Evolutionary conservation across 768 basidiomycete species (phyloP), one percentile per base, ranked within the genome.

Genomic region (Pleurotus ostreatus): DNA sequence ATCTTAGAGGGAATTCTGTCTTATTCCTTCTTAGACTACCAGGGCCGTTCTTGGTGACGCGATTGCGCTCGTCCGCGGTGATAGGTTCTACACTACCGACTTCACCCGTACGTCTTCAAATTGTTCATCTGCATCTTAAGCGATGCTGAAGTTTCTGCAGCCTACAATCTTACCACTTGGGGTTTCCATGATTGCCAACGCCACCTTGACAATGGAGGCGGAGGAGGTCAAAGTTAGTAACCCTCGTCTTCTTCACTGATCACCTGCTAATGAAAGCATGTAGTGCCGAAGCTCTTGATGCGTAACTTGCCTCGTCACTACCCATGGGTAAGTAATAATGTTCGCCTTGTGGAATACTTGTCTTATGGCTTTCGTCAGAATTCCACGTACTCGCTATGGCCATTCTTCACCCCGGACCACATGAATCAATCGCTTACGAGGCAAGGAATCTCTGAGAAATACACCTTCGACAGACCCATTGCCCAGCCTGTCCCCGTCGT

Each of bases 321-420:
- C 61, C 71, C 73, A 15, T 72, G 60, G 59, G 73, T 72, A 57
- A 13, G 68, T 37, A 7, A 2, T 3, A 18, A 30, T 15, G 2
- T 12, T 40, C 48, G 37, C 37, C 22, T 22, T 37, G 25, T 26
- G 26, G 26, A 30, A 30, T 23, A 6, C 51, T 55, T n/a, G 18
- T 75, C 75, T 6, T 73, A 67, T 46, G 79, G 78, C 18, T 78
- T 75, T n/a, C 78, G 47, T 65, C 68, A 62, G 81, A 76, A 70
- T 68, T 82, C 79, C 11, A 67, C 74, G 13, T 86, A 88, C 62
- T 80, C 75, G 1, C 73, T 79, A 59, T 90, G 86, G 76, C 86
- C 89, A 9, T 84, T 89, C 76, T 72, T 84, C 69, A 80, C 80
- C 0, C 87, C 86, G 13, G 57, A 61, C 16, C 66, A 70, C 51